A percentile compares a stretch with the other conserved stretches of the same genome.
Conservation (phyloP, 352 stramenopile species). For the Elongisporangium prolatum region DNA sequence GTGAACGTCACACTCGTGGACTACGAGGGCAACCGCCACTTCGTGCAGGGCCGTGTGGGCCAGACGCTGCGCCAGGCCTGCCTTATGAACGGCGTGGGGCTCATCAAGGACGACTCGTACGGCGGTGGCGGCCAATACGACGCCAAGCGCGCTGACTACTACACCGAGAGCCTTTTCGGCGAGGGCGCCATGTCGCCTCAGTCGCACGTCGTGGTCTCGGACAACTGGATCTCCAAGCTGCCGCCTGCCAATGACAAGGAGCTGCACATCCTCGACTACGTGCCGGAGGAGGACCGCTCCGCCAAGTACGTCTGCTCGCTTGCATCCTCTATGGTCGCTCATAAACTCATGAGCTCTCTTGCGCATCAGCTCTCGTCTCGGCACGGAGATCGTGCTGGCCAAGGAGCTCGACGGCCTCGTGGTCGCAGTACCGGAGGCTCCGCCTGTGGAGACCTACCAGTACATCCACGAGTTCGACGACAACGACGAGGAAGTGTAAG, state of each 20-base stretch:
- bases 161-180: constrained; percentile 87
- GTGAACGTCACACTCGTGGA: constrained; percentile 85
- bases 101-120: constrained; percentile 86
- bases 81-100: constrained; percentile 63
- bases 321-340: background rate
- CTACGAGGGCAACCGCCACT: constrained; percentile 85
- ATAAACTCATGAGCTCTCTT: background rate
- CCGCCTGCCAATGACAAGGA: constrained; percentile 62
- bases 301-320: constrained; percentile 42
- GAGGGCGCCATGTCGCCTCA: constrained; percentile 76
- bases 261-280: constrained; percentile 78
- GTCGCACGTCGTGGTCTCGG: constrained; percentile 85
- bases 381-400: constrained; percentile 82
- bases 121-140: constrained; percentile 69
- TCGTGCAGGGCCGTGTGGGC: constrained; percentile 71
- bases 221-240: constrained; percentile 86
- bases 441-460: constrained; percentile 77
- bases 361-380: constrained; percentile 62
- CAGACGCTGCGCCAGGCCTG: constrained; percentile 83
- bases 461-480: constrained; percentile 88
- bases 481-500: constrained; percentile 61
- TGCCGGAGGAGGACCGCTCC: constrained; percentile 74
- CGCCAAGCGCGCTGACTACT: constrained; percentile 65
- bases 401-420: constrained; percentile 87
- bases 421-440: constrained; percentile 80